Percentiles rank a stretch among this genome's conserved stretches.
Evolutionary conservation across 768 basidiomycete genomes (phyloP).

Genomic region (Lactifluus volemus): DNA sequence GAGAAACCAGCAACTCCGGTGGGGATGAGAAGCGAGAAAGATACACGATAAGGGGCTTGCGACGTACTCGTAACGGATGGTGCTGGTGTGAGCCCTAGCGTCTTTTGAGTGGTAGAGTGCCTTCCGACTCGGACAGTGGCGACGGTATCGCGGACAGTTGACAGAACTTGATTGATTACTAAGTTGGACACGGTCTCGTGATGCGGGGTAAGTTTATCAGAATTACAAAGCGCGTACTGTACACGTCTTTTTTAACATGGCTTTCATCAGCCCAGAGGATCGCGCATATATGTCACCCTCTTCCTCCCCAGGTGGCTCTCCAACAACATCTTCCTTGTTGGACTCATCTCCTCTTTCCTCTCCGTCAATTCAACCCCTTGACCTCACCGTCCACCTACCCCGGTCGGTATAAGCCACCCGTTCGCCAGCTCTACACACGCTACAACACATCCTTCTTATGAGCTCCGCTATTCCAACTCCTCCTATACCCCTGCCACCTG

Average conservation of each 20-base stretch:
- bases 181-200: too few species aligned
- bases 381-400: conserved; percentile 8
- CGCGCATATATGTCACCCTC: conserved; percentile 18
- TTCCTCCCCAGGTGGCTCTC: conserved; percentile 14
- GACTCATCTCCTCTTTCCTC: conserved; percentile 14
- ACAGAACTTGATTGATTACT: too few species aligned
- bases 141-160: too few species aligned
- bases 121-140: too few species aligned
- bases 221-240: too few species aligned
- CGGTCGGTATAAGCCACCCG: conserved; percentile 2
- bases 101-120: too few species aligned
- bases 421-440: conserved; percentile 13
- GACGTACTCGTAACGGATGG: too few species aligned
- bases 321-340: not conserved
- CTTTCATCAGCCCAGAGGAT: conserved; percentile 11
- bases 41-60: too few species aligned
- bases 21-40: too few species aligned
- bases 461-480: conserved; percentile 13
- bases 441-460: conserved; percentile 11
- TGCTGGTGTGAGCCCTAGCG: too few species aligned
- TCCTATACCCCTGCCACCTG: conserved; percentile 10
- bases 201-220: too few species aligned
- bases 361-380: conserved; percentile 10
- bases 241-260: not conserved
- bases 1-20: too few species aligned